Percentiles rank a stretch among this genome's conserved stretches.
These are phyloP conservation scores for Wickerhamiella infanticola DNA, from an alignment of 1,139 yeast species.

Conservation along the genomic window DNA sequence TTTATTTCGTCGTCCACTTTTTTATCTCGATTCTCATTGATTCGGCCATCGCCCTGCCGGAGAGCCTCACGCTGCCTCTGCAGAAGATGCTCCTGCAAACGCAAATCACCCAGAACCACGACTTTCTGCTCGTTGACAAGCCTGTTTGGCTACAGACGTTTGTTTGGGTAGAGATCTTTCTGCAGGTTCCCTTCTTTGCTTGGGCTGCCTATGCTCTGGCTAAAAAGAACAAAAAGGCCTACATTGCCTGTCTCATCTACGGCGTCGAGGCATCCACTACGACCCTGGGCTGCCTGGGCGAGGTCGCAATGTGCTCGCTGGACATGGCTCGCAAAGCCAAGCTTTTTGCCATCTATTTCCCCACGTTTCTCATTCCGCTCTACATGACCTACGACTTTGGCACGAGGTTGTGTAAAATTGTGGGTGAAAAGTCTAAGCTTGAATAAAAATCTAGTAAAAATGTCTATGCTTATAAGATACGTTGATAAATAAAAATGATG, in stretches of 20 bases:
- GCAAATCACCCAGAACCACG: slow-evolving; percentile 52
- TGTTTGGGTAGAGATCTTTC: slow-evolving; percentile 52
- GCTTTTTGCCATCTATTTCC: slow-evolving; percentile 37
- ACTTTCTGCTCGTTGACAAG: slow-evolving; percentile 44
- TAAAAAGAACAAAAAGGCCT: slow-evolving; percentile 23
- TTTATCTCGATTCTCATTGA: slow-evolving; percentile 67
- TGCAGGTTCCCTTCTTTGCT: slow-evolving; percentile 68
- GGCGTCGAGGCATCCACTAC: slow-evolving; percentile 68
- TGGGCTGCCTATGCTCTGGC: slow-evolving; percentile 22
- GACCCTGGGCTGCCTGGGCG: slow-evolving; percentile 43
- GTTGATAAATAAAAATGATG: not conserved
- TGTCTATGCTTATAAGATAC: not conserved
- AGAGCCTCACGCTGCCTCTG: slow-evolving; percentile 30
- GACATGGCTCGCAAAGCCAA: slow-evolving; percentile 22
- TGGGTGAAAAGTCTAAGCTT: not conserved
- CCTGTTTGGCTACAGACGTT: slow-evolving; percentile 57
- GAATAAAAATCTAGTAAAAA: not conserved
- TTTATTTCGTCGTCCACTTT: slow-evolving; percentile 38
- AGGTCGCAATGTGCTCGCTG: slow-evolving; percentile 17
- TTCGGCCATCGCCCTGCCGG: slow-evolving; percentile 52
- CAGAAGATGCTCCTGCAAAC: slow-evolving; percentile 37
- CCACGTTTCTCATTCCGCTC: slow-evolving; percentile 52
- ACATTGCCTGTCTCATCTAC: slow-evolving; percentile 43
- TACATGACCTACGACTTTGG: slow-evolving; percentile 36
- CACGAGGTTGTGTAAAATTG: not conserved